phyloP scores from a whole-genome alignment of 2,329 filamentous ascomycete genomes.

The Arthrinium phaeospermum region DNA sequence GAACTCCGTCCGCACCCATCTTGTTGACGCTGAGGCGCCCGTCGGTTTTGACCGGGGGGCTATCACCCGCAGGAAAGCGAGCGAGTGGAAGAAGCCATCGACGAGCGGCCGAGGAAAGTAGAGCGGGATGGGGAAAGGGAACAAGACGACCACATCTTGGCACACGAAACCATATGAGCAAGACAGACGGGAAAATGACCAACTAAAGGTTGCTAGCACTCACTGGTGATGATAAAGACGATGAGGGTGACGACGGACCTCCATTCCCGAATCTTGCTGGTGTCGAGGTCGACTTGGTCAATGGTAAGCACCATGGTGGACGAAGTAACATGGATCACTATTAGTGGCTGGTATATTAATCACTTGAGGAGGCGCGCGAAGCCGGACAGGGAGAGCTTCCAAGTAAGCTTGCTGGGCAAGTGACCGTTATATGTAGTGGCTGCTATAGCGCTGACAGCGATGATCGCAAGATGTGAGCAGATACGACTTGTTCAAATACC shows the following conservation, averaged over 20 bases:
- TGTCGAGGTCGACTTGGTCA: slow-evolving; percentile 46
- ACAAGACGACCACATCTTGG: slow-evolving; percentile 71
- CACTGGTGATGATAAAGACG: slow-evolving; percentile 73
- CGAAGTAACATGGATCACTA: neutral
- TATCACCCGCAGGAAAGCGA: slow-evolving; percentile 58
- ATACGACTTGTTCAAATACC: neutral
- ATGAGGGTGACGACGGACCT: slow-evolving; percentile 73
- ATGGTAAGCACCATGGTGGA: slow-evolving; percentile 22
- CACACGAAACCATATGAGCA: slow-evolving; percentile 5
- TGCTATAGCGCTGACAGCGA: neutral
- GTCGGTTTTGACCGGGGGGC: slow-evolving; percentile 39
- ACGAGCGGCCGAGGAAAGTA: slow-evolving; percentile 59
- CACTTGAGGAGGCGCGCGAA: neutral
- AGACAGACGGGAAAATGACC: slow-evolving; percentile 9
- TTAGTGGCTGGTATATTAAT: neutral
- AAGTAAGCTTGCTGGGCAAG: neutral
- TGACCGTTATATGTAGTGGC: neutral
- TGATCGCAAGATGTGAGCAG: neutral
- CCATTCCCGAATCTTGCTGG: slow-evolving; percentile 66
- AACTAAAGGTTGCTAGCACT: too few relatives aligned
- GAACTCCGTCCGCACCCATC: slow-evolving; percentile 59
- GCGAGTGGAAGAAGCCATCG: slow-evolving; percentile 48
- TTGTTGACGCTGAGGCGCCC: slow-evolving; percentile 38
- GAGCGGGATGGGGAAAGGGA: slow-evolving; percentile 70
- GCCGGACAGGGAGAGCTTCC: neutral